Evolutionary conservation across 768 basidiomycete genomes (phyloP), one percentile per base, ranked within the genome.

Genomic region (Boletus reticulatus): DNA sequence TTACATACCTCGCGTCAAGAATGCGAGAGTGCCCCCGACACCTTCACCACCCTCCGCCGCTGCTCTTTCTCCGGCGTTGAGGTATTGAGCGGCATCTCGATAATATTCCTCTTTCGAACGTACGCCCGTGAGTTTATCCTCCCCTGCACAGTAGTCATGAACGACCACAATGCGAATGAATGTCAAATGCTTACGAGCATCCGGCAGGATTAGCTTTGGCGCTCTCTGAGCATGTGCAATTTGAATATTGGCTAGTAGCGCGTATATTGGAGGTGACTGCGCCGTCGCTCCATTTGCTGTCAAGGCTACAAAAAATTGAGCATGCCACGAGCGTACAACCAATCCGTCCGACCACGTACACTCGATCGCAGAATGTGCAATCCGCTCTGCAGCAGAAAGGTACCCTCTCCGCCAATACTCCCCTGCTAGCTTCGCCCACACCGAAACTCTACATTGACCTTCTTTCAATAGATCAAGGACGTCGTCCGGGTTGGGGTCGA

Each of bases 381-480:
- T 87, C 60, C 81, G 83, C 70, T 94, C 88, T 13, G 93, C 93
- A 9, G 84, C 86, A 24, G 84, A 82, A 47, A 89, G 73, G 59
- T 84, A 81, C 0, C 88, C 89, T 61, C 84, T 80, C 58, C 88
- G 76, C 89, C 92, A 93, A 65, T 96, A 95, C 72, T 95, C 94
- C 16, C 84, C 85, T 10, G 93, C 92, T 20, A 95, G 78, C 58
- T 84, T 84, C 2, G 89, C 84, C 92, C 92, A 95, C 12, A 88
- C 82, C 67, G 81, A 83, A 17, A 84, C 83, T 56, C 76, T 84
- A 52, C 87, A 90, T 52, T 85, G 82, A 0, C 87, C 87, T 31
- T 89, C 85, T 54, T 79, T 81, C 46, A 94, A 69, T 4, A 94
- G 70, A 62, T 88, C 85, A 47, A 89, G 74, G 3, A 92, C 84